Percentiles rank a stretch among this genome's conserved stretches.
Evolutionary conservation across 148 eudicot species (phyloP).

Genomic region (Pouteria glomerata): DNA sequence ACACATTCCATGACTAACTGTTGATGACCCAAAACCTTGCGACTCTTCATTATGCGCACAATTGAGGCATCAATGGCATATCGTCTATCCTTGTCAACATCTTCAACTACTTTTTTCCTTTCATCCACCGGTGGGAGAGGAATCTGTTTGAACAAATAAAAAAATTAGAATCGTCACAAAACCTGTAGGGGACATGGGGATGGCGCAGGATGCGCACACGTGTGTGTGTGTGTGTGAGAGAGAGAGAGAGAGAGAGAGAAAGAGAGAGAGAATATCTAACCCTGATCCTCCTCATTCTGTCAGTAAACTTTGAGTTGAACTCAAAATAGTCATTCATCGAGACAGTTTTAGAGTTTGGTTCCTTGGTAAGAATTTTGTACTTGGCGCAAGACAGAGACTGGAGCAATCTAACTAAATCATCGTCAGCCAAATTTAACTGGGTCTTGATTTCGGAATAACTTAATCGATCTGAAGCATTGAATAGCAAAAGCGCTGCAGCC

Average conservation of each 20-base stretch:
- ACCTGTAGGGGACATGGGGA: background rate
- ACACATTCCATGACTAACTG: conserved; percentile 40
- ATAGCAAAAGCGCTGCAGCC: conserved; percentile 45
- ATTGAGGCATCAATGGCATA: conserved; percentile 45
- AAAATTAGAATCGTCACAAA: background rate
- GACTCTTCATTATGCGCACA: conserved; percentile 45
- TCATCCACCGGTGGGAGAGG: conserved; percentile 45
- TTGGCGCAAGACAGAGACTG: conserved; percentile 40
- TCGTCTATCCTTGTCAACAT: conserved; percentile 48
- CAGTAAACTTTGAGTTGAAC: conserved; percentile 38
- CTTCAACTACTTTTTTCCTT: conserved; percentile 41
- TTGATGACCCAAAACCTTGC: conserved; percentile 36
- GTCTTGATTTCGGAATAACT: conserved; percentile 35
- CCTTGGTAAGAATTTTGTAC: conserved; percentile 35
- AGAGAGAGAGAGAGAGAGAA: background rate
- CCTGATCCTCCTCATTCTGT: conserved; percentile 41
- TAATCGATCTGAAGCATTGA: conserved; percentile 34
- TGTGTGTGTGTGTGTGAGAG: no score
- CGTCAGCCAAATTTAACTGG: conserved; percentile 39
- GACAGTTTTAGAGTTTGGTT: conserved; percentile 29
- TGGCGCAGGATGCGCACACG: no score
- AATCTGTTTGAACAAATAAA: conserved; percentile 20
- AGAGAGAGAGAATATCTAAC: conserved; percentile 15
- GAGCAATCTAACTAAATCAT: conserved; percentile 39
- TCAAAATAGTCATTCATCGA: conserved; percentile 25